Evolutionary conservation across 805 yeast genomes (phyloP).

Genomic region (Ogataea kodamae): DNA sequence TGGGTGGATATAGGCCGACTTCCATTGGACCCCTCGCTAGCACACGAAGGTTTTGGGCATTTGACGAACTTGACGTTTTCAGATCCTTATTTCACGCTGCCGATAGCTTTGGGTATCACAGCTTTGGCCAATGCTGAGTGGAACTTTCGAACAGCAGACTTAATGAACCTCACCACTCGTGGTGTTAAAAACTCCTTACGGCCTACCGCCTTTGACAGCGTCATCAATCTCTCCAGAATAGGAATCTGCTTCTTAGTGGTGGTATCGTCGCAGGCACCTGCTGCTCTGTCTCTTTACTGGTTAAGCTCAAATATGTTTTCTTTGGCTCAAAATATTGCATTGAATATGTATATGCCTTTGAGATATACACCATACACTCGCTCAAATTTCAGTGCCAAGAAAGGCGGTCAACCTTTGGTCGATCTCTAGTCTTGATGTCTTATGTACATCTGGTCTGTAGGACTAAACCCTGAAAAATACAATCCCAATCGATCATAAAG

Average conservation of each 20-base stretch:
- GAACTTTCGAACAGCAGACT: constrained; percentile 62
- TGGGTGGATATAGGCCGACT: constrained; percentile 42
- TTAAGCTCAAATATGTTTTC: constrained; percentile 79
- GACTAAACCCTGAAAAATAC: constrained; percentile 10
- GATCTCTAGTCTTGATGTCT: not conserved
- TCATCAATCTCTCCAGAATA: constrained; percentile 68
- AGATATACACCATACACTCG: constrained; percentile 42
- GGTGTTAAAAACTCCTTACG: constrained; percentile 43
- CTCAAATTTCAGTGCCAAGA: constrained; percentile 10
- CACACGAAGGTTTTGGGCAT: constrained; percentile 60
- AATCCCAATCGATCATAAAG: constrained; percentile 18
- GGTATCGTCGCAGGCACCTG: constrained; percentile 80
- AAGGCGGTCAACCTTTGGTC: constrained; percentile 3
- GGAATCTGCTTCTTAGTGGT: constrained; percentile 81
- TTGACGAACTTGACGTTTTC: constrained; percentile 51
- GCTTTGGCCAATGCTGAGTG: constrained; percentile 80
- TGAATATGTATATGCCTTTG: constrained; percentile 66
- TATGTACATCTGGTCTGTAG: constrained; percentile 1
- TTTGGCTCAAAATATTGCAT: constrained; percentile 63
- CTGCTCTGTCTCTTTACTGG: constrained; percentile 86
- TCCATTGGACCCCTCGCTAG: constrained; percentile 48
- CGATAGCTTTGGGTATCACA: constrained; percentile 65
- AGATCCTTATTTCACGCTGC: constrained; percentile 63
- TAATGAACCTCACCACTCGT: constrained; percentile 40
- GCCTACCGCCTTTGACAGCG: constrained; percentile 57